Evolutionary conservation across 2,329 filamentous ascomycete genomes (phyloP), one percentile per base, ranked within the genome.

Genomic region (Alternaria brassicae): DNA sequence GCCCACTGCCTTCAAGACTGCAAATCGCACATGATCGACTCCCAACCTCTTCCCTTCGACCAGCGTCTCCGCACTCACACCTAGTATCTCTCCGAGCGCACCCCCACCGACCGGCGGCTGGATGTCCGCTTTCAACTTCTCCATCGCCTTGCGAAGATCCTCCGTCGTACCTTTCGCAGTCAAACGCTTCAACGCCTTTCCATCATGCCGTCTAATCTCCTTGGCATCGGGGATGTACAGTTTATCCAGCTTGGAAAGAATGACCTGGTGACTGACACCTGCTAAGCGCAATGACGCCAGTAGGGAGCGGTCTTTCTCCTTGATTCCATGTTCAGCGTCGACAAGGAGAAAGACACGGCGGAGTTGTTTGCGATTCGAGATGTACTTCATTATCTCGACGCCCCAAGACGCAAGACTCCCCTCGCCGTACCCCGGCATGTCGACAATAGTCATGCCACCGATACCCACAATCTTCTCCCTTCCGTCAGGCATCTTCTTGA

Each of bases 341-440:
- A 91, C 78, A 2, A 91, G 81, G 36, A 92, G 76, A 68, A 90
- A 91, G 0, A 85, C 85, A 53, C 87, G 79, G 9, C 86, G 80
- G 41, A 90, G 79, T 78, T 91, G 86, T 69, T 84, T 87, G 61
- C 89, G 81, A 41, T 81, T 80, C 63, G 82, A 79, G 30, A 92
- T 74, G 76, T 90, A 91, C 73, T 90, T 90, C 79, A 90, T 81
- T 60, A 90, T 89, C 74, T 91, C 86, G 23, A 76, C 71, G 0
- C 89, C 89, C 88, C 89, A 91, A 67, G 86, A 84, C 8, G 80
- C 74, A 32, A 83, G 77, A 69, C 85, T 87, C 1, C 84, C 88
- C 56, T 85, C 83, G 4, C 89, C 89, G 70, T 91, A 91, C 0
- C 89, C 89, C 1, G 89, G 89, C 84, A 89, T 89, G 73, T 92